A percentile compares a stretch with the other conserved stretches of the same genome.
Conservation (phyloP, 176 grass and related monocot genomes). For the Avena atlantica region DNA sequence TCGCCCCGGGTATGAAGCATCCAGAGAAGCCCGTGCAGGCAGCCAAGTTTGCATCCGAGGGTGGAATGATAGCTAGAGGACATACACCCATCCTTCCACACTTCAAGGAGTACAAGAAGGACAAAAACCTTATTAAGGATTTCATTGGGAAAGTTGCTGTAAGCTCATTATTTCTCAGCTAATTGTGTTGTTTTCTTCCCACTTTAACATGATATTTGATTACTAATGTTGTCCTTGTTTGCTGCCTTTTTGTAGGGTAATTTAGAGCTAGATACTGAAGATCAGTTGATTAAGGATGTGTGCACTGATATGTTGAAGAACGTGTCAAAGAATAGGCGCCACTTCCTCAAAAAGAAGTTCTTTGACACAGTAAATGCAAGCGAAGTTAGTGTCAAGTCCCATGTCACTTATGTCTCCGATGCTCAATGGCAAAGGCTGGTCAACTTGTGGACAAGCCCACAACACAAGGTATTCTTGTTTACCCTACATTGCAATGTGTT, state of each 20-base stretch:
- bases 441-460: no score
- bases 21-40: neutral
- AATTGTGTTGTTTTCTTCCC: neutral
- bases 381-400: no score
- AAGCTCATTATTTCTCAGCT: neutral
- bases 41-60: neutral
- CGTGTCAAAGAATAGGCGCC: neutral
- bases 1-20: neutral
- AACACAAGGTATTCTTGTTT: neutral
- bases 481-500: no score
- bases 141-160: neutral
- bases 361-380: neutral
- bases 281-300: neutral
- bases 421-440: no score
- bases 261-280: neutral
- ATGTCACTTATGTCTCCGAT: no score
- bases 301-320: neutral
- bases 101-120: neutral
- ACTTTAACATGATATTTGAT: neutral
- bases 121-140: neutral
- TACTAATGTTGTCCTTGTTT: neutral
- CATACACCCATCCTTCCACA: neutral
- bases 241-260: neutral
- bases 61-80: neutral
- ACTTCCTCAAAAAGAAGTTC: neutral